Percentiles rank a stretch among this genome's conserved stretches.
These are phyloP conservation scores for Metroxylon sagu DNA, from an alignment of 176 grass and related monocot species.

Conservation along the genomic window DNA sequence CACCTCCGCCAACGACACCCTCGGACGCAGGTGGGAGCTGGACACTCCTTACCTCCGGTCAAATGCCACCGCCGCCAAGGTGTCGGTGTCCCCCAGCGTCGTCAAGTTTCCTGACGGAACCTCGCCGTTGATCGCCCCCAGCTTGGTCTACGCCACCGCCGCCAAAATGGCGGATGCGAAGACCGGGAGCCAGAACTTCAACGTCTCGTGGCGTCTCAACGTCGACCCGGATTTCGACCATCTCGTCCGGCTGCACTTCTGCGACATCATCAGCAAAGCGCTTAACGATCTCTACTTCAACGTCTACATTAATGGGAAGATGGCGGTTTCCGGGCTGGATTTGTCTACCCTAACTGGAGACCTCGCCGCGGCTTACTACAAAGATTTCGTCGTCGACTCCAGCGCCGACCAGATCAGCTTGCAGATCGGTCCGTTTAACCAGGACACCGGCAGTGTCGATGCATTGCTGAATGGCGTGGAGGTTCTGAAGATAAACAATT, in stretches of 20 bases:
- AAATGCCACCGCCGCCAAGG: not conserved
- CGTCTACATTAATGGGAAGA: slow-evolving; percentile 3
- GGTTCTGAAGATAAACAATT: slow-evolving; percentile 16
- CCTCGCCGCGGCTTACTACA: slow-evolving; percentile 7
- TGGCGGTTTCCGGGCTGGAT: slow-evolving; percentile 1
- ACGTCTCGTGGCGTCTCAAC: slow-evolving; percentile 3
- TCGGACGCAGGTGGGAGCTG: not conserved
- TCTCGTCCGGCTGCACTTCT: slow-evolving; percentile 10
- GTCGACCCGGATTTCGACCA: not conserved
- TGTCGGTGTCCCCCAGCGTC: not conserved
- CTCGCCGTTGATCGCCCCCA: slow-evolving; percentile 9
- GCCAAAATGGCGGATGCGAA: slow-evolving; percentile 6
- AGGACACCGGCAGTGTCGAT: not conserved
- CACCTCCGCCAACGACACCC: not conserved
- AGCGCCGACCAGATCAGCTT: not conserved
- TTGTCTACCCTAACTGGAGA: not conserved
- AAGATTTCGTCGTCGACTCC: slow-evolving; percentile 2
- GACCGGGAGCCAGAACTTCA: not conserved
- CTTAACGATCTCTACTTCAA: slow-evolving; percentile 17
- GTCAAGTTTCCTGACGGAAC: not conserved
- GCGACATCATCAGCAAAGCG: slow-evolving; percentile 13
- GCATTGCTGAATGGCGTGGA: slow-evolving; percentile 13
- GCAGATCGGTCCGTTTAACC: not conserved
- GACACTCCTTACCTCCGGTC: not conserved
- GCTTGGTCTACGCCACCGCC: not conserved